Evolutionary conservation across 768 basidiomycete species (phyloP).

Genomic region (Kwoniella europaea): DNA sequence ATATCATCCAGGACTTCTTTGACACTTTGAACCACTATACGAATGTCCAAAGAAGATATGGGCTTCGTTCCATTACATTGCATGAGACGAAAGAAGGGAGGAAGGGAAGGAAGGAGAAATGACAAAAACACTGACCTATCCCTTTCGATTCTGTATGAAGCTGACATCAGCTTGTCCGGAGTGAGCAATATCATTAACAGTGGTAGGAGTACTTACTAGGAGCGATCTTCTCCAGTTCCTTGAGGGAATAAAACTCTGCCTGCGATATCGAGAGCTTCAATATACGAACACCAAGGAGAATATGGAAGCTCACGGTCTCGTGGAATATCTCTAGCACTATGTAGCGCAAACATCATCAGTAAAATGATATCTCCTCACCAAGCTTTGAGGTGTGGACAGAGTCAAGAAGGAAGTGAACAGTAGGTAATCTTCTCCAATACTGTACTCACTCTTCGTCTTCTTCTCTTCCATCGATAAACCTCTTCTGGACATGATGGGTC

Average conservation of each 20-base stretch:
- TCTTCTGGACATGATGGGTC: conserved; percentile 58
- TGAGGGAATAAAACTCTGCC: conserved; percentile 88
- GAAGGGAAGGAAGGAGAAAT: not conserved
- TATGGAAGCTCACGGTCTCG: conserved; percentile 68
- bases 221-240: conserved; percentile 80
- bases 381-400: too few species aligned
- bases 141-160: conserved; percentile 77
- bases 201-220: conserved; percentile 45
- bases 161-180: not conserved
- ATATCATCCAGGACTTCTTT: conserved; percentile 89
- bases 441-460: conserved; percentile 66
- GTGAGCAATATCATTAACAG: not conserved
- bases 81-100: not conserved
- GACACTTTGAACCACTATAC: conserved; percentile 80
- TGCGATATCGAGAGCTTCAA: conserved; percentile 49
- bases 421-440: not conserved
- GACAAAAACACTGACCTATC: conserved; percentile 66
- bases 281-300: not conserved
- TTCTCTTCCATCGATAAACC: conserved; percentile 91
- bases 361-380: not conserved
- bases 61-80: not conserved
- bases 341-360: not conserved
- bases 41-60: not conserved
- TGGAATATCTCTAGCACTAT: conserved; percentile 86
- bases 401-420: not conserved